These are phyloP conservation scores for Curvularia lunata DNA, from an alignment of 2,329 filamentous ascomycete species.

Conservation along the genomic window DNA sequence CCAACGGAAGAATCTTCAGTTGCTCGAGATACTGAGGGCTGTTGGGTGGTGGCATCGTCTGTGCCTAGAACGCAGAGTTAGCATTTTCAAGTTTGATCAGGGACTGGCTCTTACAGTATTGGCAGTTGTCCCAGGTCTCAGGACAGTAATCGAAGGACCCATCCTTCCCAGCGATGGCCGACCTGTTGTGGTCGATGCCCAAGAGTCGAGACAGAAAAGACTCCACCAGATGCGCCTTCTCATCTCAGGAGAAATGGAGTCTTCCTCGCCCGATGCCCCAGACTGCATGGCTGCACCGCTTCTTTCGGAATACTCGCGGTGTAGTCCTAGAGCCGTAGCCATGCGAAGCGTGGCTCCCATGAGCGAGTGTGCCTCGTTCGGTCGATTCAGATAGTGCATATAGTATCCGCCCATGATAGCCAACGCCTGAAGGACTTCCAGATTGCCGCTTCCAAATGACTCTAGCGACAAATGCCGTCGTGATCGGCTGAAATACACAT, in stretches of 20 bases:
- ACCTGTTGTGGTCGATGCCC: constrained; percentile 53
- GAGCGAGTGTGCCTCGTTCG: constrained; percentile 77
- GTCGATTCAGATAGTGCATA: constrained; percentile 77
- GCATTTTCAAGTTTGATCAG: background rate
- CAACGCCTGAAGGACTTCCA: constrained; percentile 76
- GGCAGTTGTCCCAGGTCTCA: constrained; percentile 44
- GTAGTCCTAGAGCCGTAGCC: constrained; percentile 75
- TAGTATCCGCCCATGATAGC: constrained; percentile 77
- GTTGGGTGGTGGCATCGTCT: constrained; percentile 39
- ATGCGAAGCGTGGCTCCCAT: constrained; percentile 74
- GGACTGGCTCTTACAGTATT: constrained; percentile 34
- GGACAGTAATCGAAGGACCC: constrained; percentile 49
- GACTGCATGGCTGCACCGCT: constrained; percentile 26
- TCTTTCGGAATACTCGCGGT: constrained; percentile 64
- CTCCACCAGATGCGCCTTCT: constrained; percentile 55
- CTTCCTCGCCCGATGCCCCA: constrained; percentile 36
- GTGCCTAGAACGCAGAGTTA: constrained; percentile 19
- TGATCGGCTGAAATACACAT: constrained; percentile 72
- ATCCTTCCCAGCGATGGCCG: constrained; percentile 51
- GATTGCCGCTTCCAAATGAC: constrained; percentile 70
- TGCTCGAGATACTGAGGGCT: constrained; percentile 57
- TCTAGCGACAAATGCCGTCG: constrained; percentile 71
- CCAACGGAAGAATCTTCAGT: constrained; percentile 71
- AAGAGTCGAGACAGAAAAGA: constrained; percentile 53
- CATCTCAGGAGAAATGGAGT: constrained; percentile 48